Evolutionary conservation across 257 asterid species (phyloP), one percentile per base, ranked within the genome.

Genomic region (Striga asiatica): DNA sequence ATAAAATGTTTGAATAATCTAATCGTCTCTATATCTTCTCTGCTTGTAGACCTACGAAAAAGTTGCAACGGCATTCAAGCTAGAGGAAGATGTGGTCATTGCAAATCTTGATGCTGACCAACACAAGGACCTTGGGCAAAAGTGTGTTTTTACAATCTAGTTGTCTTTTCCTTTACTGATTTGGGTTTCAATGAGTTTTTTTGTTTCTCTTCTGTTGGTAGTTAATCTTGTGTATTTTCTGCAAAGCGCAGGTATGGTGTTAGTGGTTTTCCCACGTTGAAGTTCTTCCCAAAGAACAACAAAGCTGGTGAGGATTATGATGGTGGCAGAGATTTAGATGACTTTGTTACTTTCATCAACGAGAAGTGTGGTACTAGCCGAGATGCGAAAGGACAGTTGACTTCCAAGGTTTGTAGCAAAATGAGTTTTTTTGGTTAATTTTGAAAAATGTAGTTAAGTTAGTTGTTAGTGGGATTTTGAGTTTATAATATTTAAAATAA

Each of bases 231-330:
- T 50, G 13, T 50, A 48, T 57, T 35, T 23, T 50, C 58, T 47
- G 67, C 59, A 39, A 47, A 45, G 22, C n/a, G n/a, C 74, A 74
- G 80, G 66, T 70, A 58, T 59, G 80, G 66, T 42, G 71, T 74
- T 41, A 66, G 76, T 21, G 76, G 76, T 45, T 70, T 50, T 38
- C 80, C 80, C 5, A 74, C 76, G 13, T 35, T 74, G 66, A 91
- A 88, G 58, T 91, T 91, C 82, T 91, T 91, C 81, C 94, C 98
- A 2, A 91, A 82, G 88, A 79, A 73, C 67, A 91, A 84, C 76
- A 91, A 87, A 73, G 95, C 76, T 25, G 98, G 98, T 75, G 97
- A 87, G 73, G 93, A 84, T 62, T 87, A 80, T 73, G 94, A 87
- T 6, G 97, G 97, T 54, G 80, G 74, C 39, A 49, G 80, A 47